Evolutionary conservation across 495 filamentous ascomycete species (phyloP), one percentile per base, ranked within the genome.

Genomic region (Penicillium steckii): DNA sequence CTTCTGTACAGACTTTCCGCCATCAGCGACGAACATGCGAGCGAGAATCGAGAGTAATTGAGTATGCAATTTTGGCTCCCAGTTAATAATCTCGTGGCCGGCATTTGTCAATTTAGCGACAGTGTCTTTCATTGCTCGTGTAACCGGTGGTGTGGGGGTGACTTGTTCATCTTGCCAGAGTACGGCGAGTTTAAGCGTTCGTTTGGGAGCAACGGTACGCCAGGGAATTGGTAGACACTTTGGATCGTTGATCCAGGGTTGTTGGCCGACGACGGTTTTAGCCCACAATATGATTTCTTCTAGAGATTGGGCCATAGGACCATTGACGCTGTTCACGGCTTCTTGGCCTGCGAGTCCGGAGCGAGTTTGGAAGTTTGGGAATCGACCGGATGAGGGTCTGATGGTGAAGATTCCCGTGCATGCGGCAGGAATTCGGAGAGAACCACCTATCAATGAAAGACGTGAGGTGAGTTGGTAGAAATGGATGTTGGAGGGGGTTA

Each of bases 81-180:
- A 37, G 33, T 37, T 15, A 8, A 37, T 15, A 17, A 37, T n/a
- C n/a, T 57, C 41, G 15, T 59, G 53, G 15, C 60, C 60, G 1
- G 60, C 52, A 13, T 25, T 4, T 42, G 66, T 63, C 24, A 87
- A 67, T 26, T 76, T 77, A 7, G 65, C 64, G 2, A 72, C 70
- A 0, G 85, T 61, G 23, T 75, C 64, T 18, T 72, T 64, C 29
- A 89, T 54, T 13, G 80, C 85, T 4, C 84, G 69, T 0, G 66
- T 61, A 0, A 89, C 72, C 0, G 86, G 86, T 12, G 86, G 86
- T 49, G 86, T 84, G 0, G 84, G 85, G 24, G 67, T 75, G 21
- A 89, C 83, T 22, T 85, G 65, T 0, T 74, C 79, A 53, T 90
- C 86, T 53, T 83, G 55, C 75, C 76, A 81, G 2, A 88, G 53